A percentile compares a stretch with the other conserved stretches of the same genome.
Evolutionary conservation across 2,329 filamentous ascomycete species (phyloP).

Genomic region (Colletotrichum cuscutae): DNA sequence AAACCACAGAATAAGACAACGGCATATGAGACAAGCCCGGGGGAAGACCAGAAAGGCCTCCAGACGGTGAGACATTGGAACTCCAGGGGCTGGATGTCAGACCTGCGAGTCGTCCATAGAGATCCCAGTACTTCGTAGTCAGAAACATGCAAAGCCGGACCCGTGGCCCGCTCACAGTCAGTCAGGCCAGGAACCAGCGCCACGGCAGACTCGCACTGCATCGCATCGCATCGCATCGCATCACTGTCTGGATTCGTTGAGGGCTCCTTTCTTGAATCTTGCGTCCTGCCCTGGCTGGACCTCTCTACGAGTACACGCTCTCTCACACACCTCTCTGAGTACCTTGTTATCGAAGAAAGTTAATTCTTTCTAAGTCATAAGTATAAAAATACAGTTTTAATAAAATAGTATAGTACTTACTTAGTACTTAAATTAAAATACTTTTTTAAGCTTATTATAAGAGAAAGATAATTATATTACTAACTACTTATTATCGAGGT

Average conservation of each 20-base stretch:
- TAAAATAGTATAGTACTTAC: too few relatives aligned
- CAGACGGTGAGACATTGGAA: background rate
- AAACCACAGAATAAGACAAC: background rate
- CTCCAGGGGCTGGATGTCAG: background rate
- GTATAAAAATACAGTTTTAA: too few relatives aligned
- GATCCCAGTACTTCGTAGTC: background rate
- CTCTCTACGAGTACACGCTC: background rate
- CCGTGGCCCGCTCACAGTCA: background rate
- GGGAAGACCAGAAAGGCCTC: background rate
- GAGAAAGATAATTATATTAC: too few relatives aligned
- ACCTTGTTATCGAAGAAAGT: too few relatives aligned
- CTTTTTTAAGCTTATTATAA: too few relatives aligned
- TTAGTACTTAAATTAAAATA: too few relatives aligned
- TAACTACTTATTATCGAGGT: too few relatives aligned
- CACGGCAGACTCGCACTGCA: constrained; percentile 1
- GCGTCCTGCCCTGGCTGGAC: background rate
- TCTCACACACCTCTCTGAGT: too few relatives aligned
- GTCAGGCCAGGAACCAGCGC: constrained; percentile 21
- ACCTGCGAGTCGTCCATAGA: background rate
- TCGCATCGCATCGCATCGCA: constrained; percentile 22
- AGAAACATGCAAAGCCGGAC: constrained; percentile 1
- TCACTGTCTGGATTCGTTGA: background rate
- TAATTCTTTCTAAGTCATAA: too few relatives aligned
- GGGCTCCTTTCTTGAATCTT: background rate
- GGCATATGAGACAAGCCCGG: background rate